Base-by-base conservation (phyloP, 2,329 filamentous ascomycete genomes). In the Neonectria punicea region DNA sequence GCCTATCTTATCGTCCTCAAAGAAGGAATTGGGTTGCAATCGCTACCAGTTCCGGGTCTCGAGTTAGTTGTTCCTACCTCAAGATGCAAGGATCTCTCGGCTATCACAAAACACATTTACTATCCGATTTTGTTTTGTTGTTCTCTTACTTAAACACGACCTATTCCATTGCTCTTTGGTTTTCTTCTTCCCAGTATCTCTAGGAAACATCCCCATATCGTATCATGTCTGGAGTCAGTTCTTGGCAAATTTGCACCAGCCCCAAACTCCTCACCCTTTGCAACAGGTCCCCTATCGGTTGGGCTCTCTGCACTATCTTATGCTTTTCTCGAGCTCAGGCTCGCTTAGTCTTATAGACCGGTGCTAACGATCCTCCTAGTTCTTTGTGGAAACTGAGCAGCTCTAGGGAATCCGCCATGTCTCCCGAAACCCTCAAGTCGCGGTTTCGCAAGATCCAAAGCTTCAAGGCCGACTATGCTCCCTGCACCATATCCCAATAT, bases 401-500 rank as follows among this genome's bases (percentile, higher is more conserved):
- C 54, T 50, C 69, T 57, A 69, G 64, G 55, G 56, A 64, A 59
- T 60, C 61, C 68, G 73, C 57, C 64, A 92, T 92, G 90, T 81
- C 87, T 61, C 80, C 86, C 41, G 77, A 82, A 72, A 75, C 77
- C 56, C 77, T 83, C 57, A 81, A 81, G 61, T 80, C 84, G 51
- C 87, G 90, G 75, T 98, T 98, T 81, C 93, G 90, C 78, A 92
- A 90, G 73, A 85, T 97, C 53, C 93, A 97, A 77, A 90, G 88
- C 75, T 97, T 99, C 82, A 87, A 92, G 70, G 91, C 93, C 8
- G 93, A 98, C 77, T 99, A 98, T 83, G 93, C 94, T 13, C 92
- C 94, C 11, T 92, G 92, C 68, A 89, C 87, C 60, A 92, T 99
- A 79, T 95, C 93, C 22, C 94, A 98, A 78, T 99, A 99, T 92